These are phyloP conservation scores for Clarireedia paspali DNA, from an alignment of 2,329 filamentous ascomycete genomes.

Conservation along the genomic window DNA sequence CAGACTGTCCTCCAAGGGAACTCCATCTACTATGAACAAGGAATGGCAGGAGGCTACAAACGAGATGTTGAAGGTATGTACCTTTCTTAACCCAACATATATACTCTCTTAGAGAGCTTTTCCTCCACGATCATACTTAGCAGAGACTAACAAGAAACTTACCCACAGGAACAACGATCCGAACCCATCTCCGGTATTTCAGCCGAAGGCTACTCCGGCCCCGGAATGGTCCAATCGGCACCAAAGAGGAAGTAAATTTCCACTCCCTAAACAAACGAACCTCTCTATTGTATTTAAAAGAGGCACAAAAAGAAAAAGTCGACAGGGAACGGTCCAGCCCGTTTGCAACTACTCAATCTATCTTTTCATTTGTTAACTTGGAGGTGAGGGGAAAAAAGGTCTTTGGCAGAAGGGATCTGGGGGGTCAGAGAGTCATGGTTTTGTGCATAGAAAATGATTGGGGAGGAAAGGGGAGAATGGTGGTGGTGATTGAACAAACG, in stretches of 20 bases:
- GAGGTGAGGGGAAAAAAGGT: not conserved
- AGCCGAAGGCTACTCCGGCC: constrained; percentile 69
- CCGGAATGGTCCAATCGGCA: constrained; percentile 62
- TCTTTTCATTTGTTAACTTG: not conserved
- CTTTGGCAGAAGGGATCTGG: not conserved
- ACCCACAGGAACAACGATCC: constrained; percentile 64
- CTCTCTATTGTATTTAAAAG: not conserved
- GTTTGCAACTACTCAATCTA: not conserved
- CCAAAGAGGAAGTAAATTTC: constrained; percentile 25
- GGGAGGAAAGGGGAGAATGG: not conserved
- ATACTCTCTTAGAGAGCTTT: not conserved
- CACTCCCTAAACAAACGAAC: not conserved
- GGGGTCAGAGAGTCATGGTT: not conserved
- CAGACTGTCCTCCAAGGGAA: constrained; percentile 62
- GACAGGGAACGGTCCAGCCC: not conserved
- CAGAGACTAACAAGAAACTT: not conserved
- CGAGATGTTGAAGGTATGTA: constrained; percentile 80
- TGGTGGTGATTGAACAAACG: not conserved
- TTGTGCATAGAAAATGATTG: constrained; percentile 6
- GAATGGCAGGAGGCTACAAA: constrained; percentile 96
- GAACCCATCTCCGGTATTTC: constrained; percentile 82
- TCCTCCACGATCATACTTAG: not conserved
- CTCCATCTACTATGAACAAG: constrained; percentile 85
- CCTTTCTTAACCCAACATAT: not conserved
- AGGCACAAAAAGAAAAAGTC: not conserved